Conservation (phyloP, 2,329 filamentous ascomycete genomes). For the Trichoderma koningiopsis region DNA sequence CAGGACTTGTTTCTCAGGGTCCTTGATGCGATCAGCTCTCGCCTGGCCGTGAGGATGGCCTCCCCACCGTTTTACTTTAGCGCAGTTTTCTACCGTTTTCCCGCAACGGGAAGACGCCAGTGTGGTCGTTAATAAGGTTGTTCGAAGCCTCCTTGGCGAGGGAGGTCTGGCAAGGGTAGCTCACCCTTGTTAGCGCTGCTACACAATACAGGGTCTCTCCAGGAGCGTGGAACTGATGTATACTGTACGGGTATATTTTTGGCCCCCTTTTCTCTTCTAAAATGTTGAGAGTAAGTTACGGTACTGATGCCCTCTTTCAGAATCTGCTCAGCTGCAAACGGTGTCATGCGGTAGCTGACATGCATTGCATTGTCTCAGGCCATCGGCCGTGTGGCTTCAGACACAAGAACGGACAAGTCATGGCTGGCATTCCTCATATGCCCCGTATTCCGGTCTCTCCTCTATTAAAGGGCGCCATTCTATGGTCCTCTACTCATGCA, state of each 20-base stretch:
- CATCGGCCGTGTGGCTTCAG: neutral
- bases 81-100: constrained; percentile 25
- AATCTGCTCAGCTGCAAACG: neutral
- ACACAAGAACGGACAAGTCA: neutral
- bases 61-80: constrained; percentile 16
- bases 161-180: constrained; percentile 18
- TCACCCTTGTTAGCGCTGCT: constrained; percentile 22
- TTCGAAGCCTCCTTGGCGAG: constrained; percentile 14
- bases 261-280: neutral
- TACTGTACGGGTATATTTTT: constrained; percentile 5
- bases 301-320: neutral
- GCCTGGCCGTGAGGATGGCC: neutral
- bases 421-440: neutral
- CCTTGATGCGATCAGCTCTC: neutral
- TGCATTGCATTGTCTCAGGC: neutral
- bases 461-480: neutral
- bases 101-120: constrained; percentile 22
- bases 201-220: constrained; percentile 16
- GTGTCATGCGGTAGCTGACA: neutral
- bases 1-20: neutral
- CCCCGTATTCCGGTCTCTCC: neutral
- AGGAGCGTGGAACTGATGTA: constrained; percentile 24
- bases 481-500: neutral
- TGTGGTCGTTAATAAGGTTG: constrained; percentile 24
- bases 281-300: constrained; percentile 2